Evolutionary conservation across 1,284 basidiomycete genomes (phyloP), one percentile per base, ranked within the genome.

Genomic region (Meira miltonrushii): DNA sequence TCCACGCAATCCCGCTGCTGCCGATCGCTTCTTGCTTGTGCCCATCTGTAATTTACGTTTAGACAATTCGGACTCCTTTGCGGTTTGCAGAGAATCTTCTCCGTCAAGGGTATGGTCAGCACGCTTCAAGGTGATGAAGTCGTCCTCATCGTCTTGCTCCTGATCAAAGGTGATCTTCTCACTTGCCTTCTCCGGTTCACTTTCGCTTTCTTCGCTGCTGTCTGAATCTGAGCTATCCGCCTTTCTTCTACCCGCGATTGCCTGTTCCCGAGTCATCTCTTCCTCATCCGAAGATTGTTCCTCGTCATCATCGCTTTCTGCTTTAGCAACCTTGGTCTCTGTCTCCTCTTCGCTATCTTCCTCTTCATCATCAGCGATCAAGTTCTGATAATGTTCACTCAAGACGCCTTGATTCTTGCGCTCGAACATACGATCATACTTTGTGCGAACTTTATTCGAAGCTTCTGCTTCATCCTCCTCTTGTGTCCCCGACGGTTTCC

Each of bases 341-440:
- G 28, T 33, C 23, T 50, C 47, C 13, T 52, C 67, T 33, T 64
- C 65, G 38, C 52, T 55, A 37, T 62, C 59, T 17, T 64, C 61
- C 8, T 66, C 59, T 76, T 78, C 52, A 82, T 84, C 77, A 59
- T 87, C 87, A 60, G 90, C 88, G 57, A 97, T 82, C 53, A 98
- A 86, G 72, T 91, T 92, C 59, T 83, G 84, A 80, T 96, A 97
- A 78, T 96, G 93, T 64, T 88, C 85, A 0, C 92, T 92, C 17
- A 97, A 84, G 55, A 97, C 88, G 66, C 87, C 88, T 79, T 96
- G 93, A 78, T 97, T 97, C 79, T 90, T 93, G 60, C 94, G 86
- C 74, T 90, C 89, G 75, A 98, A 98, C 91, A 98, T 96, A 55
- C 92, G 86, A 79, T 98, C 95, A 79, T 97, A 96, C 81, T 95